Conservation (phyloP, 2,329 filamentous ascomycete genomes). For the Penicillium sp. region DNA sequence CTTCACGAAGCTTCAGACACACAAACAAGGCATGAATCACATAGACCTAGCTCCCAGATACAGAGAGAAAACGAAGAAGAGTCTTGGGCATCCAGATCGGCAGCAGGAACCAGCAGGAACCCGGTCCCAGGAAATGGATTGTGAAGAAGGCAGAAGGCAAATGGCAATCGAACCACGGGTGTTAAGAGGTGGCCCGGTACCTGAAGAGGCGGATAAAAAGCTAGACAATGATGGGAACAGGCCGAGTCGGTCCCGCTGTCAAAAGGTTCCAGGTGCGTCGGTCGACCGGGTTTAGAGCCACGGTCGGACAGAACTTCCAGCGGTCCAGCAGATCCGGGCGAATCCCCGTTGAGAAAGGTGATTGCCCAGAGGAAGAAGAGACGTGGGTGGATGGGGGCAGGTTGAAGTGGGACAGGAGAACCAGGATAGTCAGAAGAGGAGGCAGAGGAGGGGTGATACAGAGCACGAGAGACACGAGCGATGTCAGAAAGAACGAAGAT, state of each 20-base stretch:
- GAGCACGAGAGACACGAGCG: neutral
- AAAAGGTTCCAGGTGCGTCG: neutral
- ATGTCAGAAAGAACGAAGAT: neutral
- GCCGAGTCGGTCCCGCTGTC: constrained; percentile 8
- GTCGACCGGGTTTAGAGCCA: constrained; percentile 27
- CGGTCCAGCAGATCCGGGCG: constrained; percentile 34
- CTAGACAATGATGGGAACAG: neutral
- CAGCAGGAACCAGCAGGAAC: neutral
- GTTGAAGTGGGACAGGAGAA: constrained; percentile 12
- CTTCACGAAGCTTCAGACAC: neutral
- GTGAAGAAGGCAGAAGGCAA: neutral
- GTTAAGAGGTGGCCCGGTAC: constrained; percentile 21
- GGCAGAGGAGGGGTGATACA: neutral
- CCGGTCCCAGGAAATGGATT: constrained; percentile 1
- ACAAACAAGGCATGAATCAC: neutral
- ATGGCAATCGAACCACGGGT: constrained; percentile 22
- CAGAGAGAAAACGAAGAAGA: neutral
- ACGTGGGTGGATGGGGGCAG: neutral
- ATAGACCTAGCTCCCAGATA: constrained; percentile 5
- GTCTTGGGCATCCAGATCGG: constrained; percentile 21
- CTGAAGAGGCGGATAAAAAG: constrained; percentile 21
- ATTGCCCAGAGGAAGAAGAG: neutral
- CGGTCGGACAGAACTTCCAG: constrained; percentile 34
- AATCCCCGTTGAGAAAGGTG: constrained; percentile 18
- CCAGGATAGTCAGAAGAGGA: constrained; percentile 3